Percentiles rank a stretch among this genome's conserved stretches.
phyloP scores from a whole-genome alignment of 78 protist genomes.

The Dictyostelium purpureum region DNA sequence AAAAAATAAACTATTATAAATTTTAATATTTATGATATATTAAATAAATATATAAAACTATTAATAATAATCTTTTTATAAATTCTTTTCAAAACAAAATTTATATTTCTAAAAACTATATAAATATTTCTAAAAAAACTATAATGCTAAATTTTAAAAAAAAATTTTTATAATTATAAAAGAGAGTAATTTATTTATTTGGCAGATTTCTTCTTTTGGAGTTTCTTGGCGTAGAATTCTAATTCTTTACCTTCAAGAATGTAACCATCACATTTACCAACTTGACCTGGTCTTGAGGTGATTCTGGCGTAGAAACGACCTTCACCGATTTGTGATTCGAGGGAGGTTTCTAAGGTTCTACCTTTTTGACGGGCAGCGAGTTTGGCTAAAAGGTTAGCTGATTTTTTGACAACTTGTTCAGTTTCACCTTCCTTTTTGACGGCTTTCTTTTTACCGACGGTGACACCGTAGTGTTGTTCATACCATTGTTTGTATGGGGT shows the following conservation, averaged over 20 bases:
- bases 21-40: no score
- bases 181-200: no score
- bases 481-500: constrained; percentile 99
- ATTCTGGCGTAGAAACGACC: constrained; percentile 98
- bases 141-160: no score
- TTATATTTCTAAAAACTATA: no score
- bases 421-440: constrained; percentile 41
- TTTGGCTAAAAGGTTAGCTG: constrained; percentile 60
- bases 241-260: constrained; percentile 99
- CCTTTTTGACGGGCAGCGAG: constrained; percentile 80
- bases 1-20: background rate
- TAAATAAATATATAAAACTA: no score
- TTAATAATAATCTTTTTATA: no score
- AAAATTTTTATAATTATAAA: no score
- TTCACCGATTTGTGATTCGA: constrained; percentile 93
- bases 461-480: constrained; percentile 95
- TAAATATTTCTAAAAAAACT: no score
- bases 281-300: constrained; percentile 98
- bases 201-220: constrained; percentile 90
- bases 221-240: constrained; percentile 97
- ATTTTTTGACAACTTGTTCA: constrained; percentile 38
- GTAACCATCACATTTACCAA: constrained; percentile 99
- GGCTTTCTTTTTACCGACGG: constrained; percentile 89
- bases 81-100: no score
- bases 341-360: constrained; percentile 85